Evolutionary conservation across 2,329 filamentous ascomycete species (phyloP).

Genomic region (Claviceps sp.): DNA sequence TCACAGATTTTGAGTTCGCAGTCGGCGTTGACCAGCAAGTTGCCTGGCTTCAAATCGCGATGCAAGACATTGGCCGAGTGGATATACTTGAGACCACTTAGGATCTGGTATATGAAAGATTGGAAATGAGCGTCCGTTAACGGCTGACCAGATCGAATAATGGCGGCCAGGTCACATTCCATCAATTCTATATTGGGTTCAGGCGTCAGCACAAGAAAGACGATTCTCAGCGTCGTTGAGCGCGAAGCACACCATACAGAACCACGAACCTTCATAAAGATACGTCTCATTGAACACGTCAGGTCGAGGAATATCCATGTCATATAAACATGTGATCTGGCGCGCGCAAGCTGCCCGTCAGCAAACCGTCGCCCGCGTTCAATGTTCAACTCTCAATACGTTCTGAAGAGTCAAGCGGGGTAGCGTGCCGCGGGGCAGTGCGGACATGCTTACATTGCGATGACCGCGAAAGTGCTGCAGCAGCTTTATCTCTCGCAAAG

Average conservation of each 20-base stretch:
- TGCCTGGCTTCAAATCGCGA: slow-evolving; percentile 92
- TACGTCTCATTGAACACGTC: slow-evolving; percentile 99
- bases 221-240: not conserved
- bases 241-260: not conserved
- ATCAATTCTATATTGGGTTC: slow-evolving; percentile 62
- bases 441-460: slow-evolving; percentile 52
- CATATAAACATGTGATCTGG: slow-evolving; percentile 95
- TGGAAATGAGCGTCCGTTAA: slow-evolving; percentile 98
- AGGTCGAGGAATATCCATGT: slow-evolving; percentile 97
- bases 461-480: slow-evolving; percentile 93
- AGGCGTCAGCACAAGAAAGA: not conserved
- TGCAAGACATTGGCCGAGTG: slow-evolving; percentile 97
- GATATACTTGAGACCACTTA: slow-evolving; percentile 97
- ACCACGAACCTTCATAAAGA: slow-evolving; percentile 71
- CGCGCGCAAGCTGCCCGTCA: not conserved
- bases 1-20: slow-evolving; percentile 99
- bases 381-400: not conserved
- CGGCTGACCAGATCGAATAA: slow-evolving; percentile 92
- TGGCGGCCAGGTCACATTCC: slow-evolving; percentile 96
- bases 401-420: not conserved
- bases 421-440: not conserved
- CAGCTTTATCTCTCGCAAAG: slow-evolving; percentile 94
- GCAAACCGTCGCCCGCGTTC: not conserved
- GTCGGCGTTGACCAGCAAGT: slow-evolving; percentile 94
- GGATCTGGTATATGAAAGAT: slow-evolving; percentile 99